phyloP scores from a whole-genome alignment of 2,329 filamentous ascomycete species.

The Pleurostoma richardsiae region DNA sequence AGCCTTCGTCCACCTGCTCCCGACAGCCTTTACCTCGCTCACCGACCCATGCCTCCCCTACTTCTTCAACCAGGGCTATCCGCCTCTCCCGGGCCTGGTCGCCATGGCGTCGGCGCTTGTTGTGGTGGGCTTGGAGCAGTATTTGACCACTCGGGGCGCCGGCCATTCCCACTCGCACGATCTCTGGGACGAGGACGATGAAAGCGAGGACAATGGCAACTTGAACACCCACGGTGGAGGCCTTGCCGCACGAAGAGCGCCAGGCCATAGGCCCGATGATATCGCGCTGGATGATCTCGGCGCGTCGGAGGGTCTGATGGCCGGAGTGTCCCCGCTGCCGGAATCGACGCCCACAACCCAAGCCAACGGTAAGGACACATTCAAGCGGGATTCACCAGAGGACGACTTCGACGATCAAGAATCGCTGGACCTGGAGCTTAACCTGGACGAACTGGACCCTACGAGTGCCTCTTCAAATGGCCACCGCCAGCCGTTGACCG shows the following conservation, averaged over 20 bases:
- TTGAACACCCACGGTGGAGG: constrained; percentile 16
- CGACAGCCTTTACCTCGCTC: constrained; percentile 61
- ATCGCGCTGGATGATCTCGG: constrained; percentile 49
- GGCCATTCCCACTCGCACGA: constrained; percentile 56
- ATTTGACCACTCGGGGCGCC: constrained; percentile 69
- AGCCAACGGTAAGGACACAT: constrained; percentile 7
- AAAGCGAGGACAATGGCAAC: constrained; percentile 23
- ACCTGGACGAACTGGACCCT: constrained; percentile 56
- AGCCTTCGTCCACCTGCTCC: constrained; percentile 73
- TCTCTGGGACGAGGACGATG: constrained; percentile 42
- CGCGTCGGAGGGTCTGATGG: constrained; percentile 49
- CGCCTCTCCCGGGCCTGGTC: constrained; percentile 73
- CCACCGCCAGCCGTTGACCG: constrained; percentile 13
- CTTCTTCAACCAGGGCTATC: constrained; percentile 76
- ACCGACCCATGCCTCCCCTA: constrained; percentile 68
- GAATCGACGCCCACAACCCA: constrained; percentile 39
- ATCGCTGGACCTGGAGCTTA: constrained; percentile 45
- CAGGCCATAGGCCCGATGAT: constrained; percentile 36
- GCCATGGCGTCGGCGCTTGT: constrained; percentile 78
- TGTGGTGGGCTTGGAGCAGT: constrained; percentile 84
- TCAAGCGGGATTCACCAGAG: constrained; percentile 21
- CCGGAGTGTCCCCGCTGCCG: constrained; percentile 53
- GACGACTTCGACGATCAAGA: constrained; percentile 43
- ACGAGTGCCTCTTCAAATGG: constrained; percentile 14
- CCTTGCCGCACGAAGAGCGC: constrained; percentile 30